Conservation (phyloP, 345 rosid species). For the Lepidium didymum region DNA sequence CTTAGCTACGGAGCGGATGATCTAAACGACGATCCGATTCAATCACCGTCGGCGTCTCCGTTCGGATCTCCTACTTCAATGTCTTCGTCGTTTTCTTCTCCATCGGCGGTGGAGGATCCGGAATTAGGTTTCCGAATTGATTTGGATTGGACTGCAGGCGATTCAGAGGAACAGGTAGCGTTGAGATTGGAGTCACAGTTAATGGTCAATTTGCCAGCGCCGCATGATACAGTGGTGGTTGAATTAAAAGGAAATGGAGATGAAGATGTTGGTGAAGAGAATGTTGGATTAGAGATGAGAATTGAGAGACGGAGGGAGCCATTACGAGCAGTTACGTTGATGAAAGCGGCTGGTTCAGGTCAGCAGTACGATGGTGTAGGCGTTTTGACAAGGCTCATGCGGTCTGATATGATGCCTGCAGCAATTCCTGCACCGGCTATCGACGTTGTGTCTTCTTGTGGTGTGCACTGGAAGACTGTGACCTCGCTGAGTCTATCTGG, state of each 20-base stretch:
- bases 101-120: conserved; percentile 46
- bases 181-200: conserved; percentile 78
- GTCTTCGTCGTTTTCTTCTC: conserved; percentile 26
- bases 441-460: conserved; percentile 29
- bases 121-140: conserved; percentile 65
- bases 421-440: conserved; percentile 32
- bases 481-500: conserved; percentile 69
- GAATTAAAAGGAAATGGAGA: conserved; percentile 36
- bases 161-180: conserved; percentile 91
- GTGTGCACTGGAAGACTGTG: conserved; percentile 80
- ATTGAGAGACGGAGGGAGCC: conserved; percentile 83
- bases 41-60: conserved; percentile 38
- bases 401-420: conserved; percentile 46
- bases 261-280: conserved; percentile 21
- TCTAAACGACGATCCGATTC: conserved; percentile 42
- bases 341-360: conserved; percentile 66
- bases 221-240: conserved; percentile 68
- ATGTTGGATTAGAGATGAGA: conserved; percentile 63
- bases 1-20: conserved; percentile 73
- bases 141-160: conserved; percentile 87
- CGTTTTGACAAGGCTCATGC: conserved; percentile 58
- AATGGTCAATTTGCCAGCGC: conserved; percentile 88
- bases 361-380: conserved; percentile 86
- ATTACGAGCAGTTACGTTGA: conserved; percentile 54
- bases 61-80: conserved; percentile 35